Evolutionary conservation across 306 rosid genomes (phyloP).

Genomic region (Cyclanthera cordifolia): DNA sequence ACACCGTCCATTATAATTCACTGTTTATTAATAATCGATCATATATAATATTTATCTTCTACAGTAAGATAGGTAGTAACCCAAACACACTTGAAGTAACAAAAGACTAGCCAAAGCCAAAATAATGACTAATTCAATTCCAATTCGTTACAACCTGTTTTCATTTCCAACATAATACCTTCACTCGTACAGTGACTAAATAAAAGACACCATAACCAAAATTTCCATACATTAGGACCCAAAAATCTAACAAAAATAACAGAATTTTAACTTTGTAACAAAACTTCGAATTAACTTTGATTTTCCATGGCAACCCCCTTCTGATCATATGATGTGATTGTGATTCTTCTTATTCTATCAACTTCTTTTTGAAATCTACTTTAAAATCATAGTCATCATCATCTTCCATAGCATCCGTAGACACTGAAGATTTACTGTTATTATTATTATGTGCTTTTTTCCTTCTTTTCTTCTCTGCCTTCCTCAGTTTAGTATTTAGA

Average conservation of each 20-base stretch:
- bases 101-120: background rate
- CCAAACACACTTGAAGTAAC: too few relatives aligned
- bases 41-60: too few relatives aligned
- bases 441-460: conserved; percentile 49
- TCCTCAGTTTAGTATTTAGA: conserved; percentile 55
- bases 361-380: conserved; percentile 51
- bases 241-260: too few relatives aligned
- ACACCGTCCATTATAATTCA: too few relatives aligned
- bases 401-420: conserved; percentile 50
- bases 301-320: background rate
- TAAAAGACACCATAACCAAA: background rate
- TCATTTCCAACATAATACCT: background rate
- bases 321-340: background rate
- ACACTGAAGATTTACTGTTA: conserved; percentile 17
- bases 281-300: background rate
- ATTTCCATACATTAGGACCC: background rate
- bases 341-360: background rate
- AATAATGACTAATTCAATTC: background rate
- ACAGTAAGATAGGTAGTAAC: too few relatives aligned
- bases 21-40: too few relatives aligned
- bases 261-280: background rate
- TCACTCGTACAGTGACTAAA: background rate
- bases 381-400: conserved; percentile 70
- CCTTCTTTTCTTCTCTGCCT: conserved; percentile 70
- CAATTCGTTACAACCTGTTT: background rate